Evolutionary conservation across 805 yeast species (phyloP).

Genomic region (Naumovozyma baii): DNA sequence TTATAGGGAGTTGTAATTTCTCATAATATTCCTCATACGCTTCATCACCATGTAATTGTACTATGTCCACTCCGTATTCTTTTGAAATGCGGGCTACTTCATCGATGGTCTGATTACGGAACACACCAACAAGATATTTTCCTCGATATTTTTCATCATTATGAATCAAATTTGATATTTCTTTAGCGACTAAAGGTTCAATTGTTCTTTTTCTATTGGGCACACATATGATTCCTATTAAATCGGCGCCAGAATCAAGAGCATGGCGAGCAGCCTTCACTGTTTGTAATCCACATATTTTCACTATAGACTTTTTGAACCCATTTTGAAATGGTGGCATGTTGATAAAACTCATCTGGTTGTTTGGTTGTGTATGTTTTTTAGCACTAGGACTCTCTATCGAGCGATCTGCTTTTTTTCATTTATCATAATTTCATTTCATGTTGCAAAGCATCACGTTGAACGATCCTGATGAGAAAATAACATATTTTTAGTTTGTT

Average conservation of each 20-base stretch:
- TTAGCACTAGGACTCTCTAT: too few species aligned
- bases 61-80: conserved; percentile 53
- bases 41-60: conserved; percentile 80
- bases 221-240: conserved; percentile 79
- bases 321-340: not conserved
- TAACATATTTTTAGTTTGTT: too few species aligned
- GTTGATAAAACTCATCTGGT: not conserved
- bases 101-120: conserved; percentile 66
- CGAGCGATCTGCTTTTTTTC: too few species aligned
- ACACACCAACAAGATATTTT: conserved; percentile 80
- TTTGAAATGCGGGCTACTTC: conserved; percentile 40
- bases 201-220: conserved; percentile 74
- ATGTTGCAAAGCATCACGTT: too few species aligned
- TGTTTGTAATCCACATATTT: conserved; percentile 75
- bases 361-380: too few species aligned
- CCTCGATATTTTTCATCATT: conserved; percentile 34
- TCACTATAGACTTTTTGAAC: conserved; percentile 37
- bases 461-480: too few species aligned
- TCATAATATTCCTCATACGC: conserved; percentile 32
- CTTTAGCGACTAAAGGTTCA: conserved; percentile 35
- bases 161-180: conserved; percentile 35
- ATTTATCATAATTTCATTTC: too few species aligned
- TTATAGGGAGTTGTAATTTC: conserved; percentile 45
- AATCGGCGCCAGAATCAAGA: conserved; percentile 58
- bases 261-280: conserved; percentile 64